phyloP scores from a whole-genome alignment of 306 rosid species.

The Cucurbita maxima region DNA sequence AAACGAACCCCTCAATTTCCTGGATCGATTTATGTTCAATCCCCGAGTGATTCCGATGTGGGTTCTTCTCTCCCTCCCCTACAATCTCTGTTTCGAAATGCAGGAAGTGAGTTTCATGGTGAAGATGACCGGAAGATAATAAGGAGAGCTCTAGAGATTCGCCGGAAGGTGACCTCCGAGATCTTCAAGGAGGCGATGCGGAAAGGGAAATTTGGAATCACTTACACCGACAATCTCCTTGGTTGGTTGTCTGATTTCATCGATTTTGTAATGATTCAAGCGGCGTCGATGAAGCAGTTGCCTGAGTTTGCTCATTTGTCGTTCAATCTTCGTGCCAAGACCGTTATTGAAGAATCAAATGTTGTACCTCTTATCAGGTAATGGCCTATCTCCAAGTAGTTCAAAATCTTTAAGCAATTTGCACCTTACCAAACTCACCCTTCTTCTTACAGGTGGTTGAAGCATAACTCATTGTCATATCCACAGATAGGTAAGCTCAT shows the following conservation, averaged over 20 bases:
- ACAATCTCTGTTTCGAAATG: slow-evolving; percentile 22
- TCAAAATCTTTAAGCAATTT: no score
- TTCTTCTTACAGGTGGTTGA: slow-evolving; percentile 64
- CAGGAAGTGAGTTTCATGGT: not conserved
- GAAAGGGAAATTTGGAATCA: slow-evolving; percentile 76
- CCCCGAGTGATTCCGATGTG: slow-evolving; percentile 63
- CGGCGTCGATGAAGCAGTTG: slow-evolving; percentile 54
- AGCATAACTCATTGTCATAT: slow-evolving; percentile 69
- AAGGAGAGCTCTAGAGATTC: slow-evolving; percentile 70
- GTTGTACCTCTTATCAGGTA: slow-evolving; percentile 81
- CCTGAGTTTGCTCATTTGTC: slow-evolving; percentile 45
- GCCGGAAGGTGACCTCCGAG: slow-evolving; percentile 69
- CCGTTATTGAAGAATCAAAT: slow-evolving; percentile 49
- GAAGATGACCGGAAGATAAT: slow-evolving; percentile 31
- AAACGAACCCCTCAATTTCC: slow-evolving; percentile 86
- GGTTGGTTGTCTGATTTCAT: slow-evolving; percentile 34
- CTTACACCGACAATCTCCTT: slow-evolving; percentile 43
- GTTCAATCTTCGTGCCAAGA: slow-evolving; percentile 69
- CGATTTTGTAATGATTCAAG: slow-evolving; percentile 73
- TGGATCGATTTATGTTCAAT: slow-evolving; percentile 71
- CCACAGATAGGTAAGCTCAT: slow-evolving; percentile 79
- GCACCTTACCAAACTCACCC: not conserved
- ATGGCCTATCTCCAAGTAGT: not conserved
- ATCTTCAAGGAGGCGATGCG: slow-evolving; percentile 62
- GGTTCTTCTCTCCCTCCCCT: slow-evolving; percentile 50